Percentiles rank a stretch among this genome's conserved stretches.
phyloP scores from a whole-genome alignment of 1,284 basidiomycete genomes.

The Porogramme epimiltina region DNA sequence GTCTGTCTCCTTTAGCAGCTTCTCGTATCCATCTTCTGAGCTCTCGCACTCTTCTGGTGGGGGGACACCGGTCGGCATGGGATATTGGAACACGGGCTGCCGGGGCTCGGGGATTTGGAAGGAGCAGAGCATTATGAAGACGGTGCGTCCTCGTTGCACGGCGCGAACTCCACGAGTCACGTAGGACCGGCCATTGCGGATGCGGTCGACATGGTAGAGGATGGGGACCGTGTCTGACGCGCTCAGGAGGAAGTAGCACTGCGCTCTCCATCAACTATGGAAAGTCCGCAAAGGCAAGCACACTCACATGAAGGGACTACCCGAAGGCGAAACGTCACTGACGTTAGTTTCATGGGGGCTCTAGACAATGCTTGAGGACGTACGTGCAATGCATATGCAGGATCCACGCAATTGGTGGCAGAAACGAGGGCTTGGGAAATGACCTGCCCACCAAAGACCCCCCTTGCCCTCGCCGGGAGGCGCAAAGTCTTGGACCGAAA shows the following conservation, averaged over 20 bases:
- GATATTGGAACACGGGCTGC: conserved; percentile 68
- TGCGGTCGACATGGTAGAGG: conserved; percentile 82
- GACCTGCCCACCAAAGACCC: conserved; percentile 90
- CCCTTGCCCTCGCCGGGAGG: conserved; percentile 66
- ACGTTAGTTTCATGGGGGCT: background rate
- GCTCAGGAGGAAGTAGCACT: conserved; percentile 84
- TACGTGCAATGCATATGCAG: conserved; percentile 74
- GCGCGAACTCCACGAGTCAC: conserved; percentile 76
- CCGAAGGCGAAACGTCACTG: background rate
- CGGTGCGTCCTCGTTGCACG: conserved; percentile 71
- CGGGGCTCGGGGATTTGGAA: conserved; percentile 82
- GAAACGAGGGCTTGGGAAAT: conserved; percentile 86
- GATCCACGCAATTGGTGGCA: conserved; percentile 74
- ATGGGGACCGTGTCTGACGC: conserved; percentile 80
- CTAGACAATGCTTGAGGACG: conserved; percentile 27
- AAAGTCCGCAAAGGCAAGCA: background rate
- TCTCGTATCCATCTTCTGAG: conserved; percentile 44
- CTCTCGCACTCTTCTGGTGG: conserved; percentile 67
- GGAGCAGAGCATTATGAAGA: conserved; percentile 87
- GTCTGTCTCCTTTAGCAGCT: conserved; percentile 19
- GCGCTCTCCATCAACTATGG: background rate
- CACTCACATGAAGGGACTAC: conserved; percentile 73
- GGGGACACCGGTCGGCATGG: conserved; percentile 59
- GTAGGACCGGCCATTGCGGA: conserved; percentile 82
- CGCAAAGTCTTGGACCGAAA: conserved; percentile 77